These are phyloP conservation scores for Gossypium trilobum DNA, from an alignment of 441 rosid species.

Conservation along the genomic window DNA sequence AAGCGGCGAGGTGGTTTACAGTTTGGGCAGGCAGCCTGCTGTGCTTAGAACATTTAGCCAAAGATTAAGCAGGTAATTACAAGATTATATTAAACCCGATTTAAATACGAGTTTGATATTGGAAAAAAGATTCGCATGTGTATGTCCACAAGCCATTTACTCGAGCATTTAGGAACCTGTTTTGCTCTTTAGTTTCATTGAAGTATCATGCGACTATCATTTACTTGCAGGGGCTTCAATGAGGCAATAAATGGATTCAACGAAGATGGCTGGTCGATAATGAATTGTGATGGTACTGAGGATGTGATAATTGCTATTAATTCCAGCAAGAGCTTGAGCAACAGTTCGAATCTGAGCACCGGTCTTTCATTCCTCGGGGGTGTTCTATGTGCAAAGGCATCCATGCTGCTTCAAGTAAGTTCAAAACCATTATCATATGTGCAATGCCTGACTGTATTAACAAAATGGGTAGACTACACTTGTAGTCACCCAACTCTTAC, in stretches of 20 bases:
- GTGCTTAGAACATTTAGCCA: slow-evolving; percentile 90
- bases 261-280: slow-evolving; percentile 87
- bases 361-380: slow-evolving; percentile 75
- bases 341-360: slow-evolving; percentile 37
- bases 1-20: slow-evolving; percentile 82
- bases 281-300: slow-evolving; percentile 75
- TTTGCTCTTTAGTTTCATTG: not conserved
- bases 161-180: not conserved
- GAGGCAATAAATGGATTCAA: slow-evolving; percentile 88
- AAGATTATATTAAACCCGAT: not conserved
- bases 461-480: not conserved
- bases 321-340: slow-evolving; percentile 52
- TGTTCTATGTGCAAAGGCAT: slow-evolving; percentile 88
- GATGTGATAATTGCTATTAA: slow-evolving; percentile 75
- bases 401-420: slow-evolving; percentile 91
- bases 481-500: too few relatives aligned
- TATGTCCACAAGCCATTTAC: not conserved
- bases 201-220: not conserved
- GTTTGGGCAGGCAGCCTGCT: slow-evolving; percentile 89
- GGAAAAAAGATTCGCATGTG: not conserved
- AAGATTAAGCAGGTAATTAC: slow-evolving; percentile 71
- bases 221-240: slow-evolving; percentile 65
- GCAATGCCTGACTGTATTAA: not conserved
- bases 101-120: not conserved
- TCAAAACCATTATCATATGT: not conserved